Percentiles rank a stretch among this genome's conserved stretches.
Evolutionary conservation across 371 early-diverging fungal species (phyloP).

Genomic region (Mucor indicus): DNA sequence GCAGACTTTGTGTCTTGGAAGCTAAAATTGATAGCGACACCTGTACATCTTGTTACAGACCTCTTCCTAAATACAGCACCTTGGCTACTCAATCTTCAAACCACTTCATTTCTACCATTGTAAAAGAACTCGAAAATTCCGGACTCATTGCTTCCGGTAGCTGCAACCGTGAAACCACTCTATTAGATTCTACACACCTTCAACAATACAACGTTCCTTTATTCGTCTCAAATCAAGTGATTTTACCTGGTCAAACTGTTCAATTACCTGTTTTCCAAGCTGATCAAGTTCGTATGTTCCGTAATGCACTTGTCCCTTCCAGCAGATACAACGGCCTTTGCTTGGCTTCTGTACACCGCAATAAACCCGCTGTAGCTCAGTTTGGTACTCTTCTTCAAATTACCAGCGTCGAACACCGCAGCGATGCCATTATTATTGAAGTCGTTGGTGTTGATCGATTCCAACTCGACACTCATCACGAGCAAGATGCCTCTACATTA

Average conservation of each 20-base stretch:
- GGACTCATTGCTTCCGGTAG: slow-evolving; percentile 1
- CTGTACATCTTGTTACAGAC: slow-evolving; percentile 15
- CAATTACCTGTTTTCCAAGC: slow-evolving; percentile 14
- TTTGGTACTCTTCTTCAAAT: slow-evolving; percentile 24
- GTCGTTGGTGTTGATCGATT: slow-evolving; percentile 21
- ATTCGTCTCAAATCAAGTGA: slow-evolving; percentile 14
- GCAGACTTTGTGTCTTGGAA: not conserved
- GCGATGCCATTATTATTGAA: slow-evolving; percentile 15
- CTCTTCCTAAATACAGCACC: slow-evolving; percentile 20
- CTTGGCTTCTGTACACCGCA: slow-evolving; percentile 18
- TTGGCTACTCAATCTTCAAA: slow-evolving; percentile 14
- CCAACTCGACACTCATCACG: slow-evolving; percentile 7
- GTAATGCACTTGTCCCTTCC: slow-evolving; percentile 8
- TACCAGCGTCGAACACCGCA: slow-evolving; percentile 10
- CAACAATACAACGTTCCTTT: slow-evolving; percentile 17
- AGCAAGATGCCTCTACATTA: slow-evolving; percentile 2
- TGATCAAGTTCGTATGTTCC: slow-evolving; percentile 11
- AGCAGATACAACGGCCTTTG: slow-evolving; percentile 19
- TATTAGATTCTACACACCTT: not conserved
- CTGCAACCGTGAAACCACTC: slow-evolving; percentile 2
- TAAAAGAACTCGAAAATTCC: slow-evolving; percentile 12
- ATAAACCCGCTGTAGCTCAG: slow-evolving; percentile 20
- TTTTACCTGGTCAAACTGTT: slow-evolving; percentile 19
- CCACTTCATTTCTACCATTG: slow-evolving; percentile 8
- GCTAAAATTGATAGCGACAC: slow-evolving; percentile 1